Percentiles rank a stretch among this genome's conserved stretches.
Evolutionary conservation across 2,329 filamentous ascomycete genomes (phyloP).

Genomic region (Zymoseptoria tritici): DNA sequence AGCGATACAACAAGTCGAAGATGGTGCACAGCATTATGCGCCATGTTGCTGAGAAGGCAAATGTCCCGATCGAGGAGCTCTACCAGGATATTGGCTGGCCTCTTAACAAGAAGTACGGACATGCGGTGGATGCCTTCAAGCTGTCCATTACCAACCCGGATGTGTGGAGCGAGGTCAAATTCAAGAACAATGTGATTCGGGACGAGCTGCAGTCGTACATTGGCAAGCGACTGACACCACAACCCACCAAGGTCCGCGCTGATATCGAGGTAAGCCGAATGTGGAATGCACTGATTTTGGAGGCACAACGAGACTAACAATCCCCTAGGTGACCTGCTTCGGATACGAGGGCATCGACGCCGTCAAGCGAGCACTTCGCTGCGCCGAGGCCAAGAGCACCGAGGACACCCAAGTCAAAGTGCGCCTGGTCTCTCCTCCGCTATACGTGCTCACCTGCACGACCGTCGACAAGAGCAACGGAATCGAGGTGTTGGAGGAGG

Average conservation of each 20-base stretch:
- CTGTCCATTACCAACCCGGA: constrained; percentile 97
- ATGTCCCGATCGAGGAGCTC: constrained; percentile 84
- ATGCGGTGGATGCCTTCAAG: constrained; percentile 97
- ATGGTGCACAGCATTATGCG: constrained; percentile 99
- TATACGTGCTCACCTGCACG: constrained; percentile 93
- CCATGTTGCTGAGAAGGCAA: constrained; percentile 95
- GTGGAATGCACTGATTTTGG: too few relatives aligned
- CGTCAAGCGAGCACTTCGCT: constrained; percentile 85
- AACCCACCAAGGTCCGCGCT: constrained; percentile 97
- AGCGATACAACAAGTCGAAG: constrained; percentile 99
- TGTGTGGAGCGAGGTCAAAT: constrained; percentile 88
- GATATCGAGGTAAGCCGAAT: constrained; percentile 64
- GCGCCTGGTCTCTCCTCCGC: constrained; percentile 91
- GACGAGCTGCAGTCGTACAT: constrained; percentile 94
- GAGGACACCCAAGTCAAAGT: constrained; percentile 93
- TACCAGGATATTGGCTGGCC: constrained; percentile 97
- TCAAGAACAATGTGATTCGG: constrained; percentile 76
- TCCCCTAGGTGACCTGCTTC: constrained; percentile 59
- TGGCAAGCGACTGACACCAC: constrained; percentile 89
- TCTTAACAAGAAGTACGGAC: constrained; percentile 93
- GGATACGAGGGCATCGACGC: constrained; percentile 98
- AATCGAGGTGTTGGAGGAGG: constrained; percentile 76
- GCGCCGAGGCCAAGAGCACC: constrained; percentile 88
- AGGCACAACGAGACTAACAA: too few relatives aligned
- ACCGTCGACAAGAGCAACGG: constrained; percentile 88